Percentiles rank a stretch among this genome's conserved stretches.
Evolutionary conservation across 352 stramenopile genomes (phyloP).

Genomic region (Phytophthora boehmeriae): DNA sequence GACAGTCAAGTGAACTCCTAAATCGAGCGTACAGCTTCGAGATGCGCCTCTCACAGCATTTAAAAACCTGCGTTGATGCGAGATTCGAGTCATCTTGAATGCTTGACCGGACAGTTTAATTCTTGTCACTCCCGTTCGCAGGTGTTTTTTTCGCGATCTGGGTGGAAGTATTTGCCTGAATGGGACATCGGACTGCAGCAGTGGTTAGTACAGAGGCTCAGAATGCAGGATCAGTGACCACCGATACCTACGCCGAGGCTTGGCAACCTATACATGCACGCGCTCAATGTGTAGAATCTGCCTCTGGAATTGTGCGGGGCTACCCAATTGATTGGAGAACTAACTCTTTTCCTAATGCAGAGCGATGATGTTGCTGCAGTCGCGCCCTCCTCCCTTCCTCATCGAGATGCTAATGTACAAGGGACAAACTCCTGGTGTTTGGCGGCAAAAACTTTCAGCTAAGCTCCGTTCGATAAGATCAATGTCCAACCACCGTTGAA

Average conservation of each 20-base stretch:
- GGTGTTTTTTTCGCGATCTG: neutral
- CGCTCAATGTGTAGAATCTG: slow-evolving; percentile 63
- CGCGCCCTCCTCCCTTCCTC: slow-evolving; percentile 61
- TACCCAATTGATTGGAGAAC: slow-evolving; percentile 47
- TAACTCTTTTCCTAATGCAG: slow-evolving; percentile 32
- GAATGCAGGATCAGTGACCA: slow-evolving; percentile 46
- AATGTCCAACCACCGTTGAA: slow-evolving; percentile 64
- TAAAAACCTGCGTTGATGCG: slow-evolving; percentile 34
- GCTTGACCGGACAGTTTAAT: slow-evolving; percentile 1
- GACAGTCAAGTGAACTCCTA: slow-evolving; percentile 56
- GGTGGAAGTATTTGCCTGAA: neutral
- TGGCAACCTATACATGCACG: slow-evolving; percentile 57
- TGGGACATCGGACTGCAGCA: neutral
- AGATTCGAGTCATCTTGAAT: slow-evolving; percentile 4
- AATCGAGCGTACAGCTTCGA: slow-evolving; percentile 73
- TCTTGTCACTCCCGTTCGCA: neutral
- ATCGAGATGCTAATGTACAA: slow-evolving; percentile 66
- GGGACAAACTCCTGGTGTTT: slow-evolving; percentile 41
- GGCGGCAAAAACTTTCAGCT: slow-evolving; percentile 12
- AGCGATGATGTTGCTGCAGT: slow-evolving; percentile 63
- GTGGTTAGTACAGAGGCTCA: slow-evolving; percentile 53
- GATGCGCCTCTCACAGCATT: slow-evolving; percentile 51
- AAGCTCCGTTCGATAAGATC: slow-evolving; percentile 40
- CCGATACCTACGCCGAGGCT: slow-evolving; percentile 20
- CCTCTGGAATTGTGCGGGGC: slow-evolving; percentile 58